These are phyloP conservation scores for Nannizziopsis arthrosporioides DNA, from an alignment of 2,329 filamentous ascomycete genomes.

Conservation along the genomic window DNA sequence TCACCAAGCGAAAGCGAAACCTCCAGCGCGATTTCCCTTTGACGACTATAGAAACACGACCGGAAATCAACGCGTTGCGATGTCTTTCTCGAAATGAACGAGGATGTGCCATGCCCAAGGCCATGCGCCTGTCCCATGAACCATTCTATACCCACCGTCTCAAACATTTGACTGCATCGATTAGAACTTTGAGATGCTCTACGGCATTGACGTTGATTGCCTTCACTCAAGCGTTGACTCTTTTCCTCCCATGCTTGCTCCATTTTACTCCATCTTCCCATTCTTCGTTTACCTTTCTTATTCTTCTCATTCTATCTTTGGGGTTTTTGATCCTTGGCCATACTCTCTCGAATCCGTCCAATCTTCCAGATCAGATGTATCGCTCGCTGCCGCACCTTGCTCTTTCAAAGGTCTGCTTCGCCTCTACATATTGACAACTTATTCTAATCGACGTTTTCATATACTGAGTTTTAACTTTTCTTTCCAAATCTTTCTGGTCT, in stretches of 20 bases:
- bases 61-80: conserved; percentile 5
- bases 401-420: neutral
- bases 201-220: neutral
- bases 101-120: conserved; percentile 9
- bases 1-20: conserved; percentile 5
- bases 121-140: neutral
- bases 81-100: conserved; percentile 2
- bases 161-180: neutral
- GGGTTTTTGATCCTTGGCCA: conserved; percentile 4
- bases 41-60: conserved; percentile 11
- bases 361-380: neutral
- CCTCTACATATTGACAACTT: conserved; percentile 4
- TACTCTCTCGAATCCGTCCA: neutral
- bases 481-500: conserved; percentile 3
- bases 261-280: neutral
- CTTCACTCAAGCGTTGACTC: conserved; percentile 1
- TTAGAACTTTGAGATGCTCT: conserved; percentile 1
- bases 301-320: neutral
- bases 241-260: neutral
- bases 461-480: conserved; percentile 1
- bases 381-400: neutral
- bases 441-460: conserved; percentile 3
- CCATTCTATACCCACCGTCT: neutral
- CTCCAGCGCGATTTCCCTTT: neutral
- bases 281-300: neutral